Conservation (phyloP, 176 grass and related monocot species). For the Aegilops bicornis region DNA sequence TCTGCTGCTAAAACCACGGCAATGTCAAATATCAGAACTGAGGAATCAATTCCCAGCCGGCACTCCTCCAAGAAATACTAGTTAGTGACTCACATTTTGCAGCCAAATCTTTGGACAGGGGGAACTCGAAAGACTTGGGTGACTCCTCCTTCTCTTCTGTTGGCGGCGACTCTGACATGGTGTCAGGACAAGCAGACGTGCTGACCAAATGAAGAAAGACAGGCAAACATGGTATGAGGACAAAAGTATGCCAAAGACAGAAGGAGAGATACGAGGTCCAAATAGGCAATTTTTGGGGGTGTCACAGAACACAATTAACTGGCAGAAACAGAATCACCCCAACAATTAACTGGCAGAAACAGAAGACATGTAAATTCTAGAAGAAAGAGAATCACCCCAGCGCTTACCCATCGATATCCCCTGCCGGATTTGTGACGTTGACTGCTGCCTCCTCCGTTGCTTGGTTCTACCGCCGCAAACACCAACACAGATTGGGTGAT, state of each 20-base stretch:
- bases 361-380: neutral
- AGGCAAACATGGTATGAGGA: neutral
- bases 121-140: slow-evolving; percentile 45
- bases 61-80: neutral
- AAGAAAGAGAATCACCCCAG: neutral
- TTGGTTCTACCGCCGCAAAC: slow-evolving; percentile 26
- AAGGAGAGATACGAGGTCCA: neutral
- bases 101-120: neutral
- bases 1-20: slow-evolving; percentile 22
- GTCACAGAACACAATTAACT: neutral
- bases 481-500: neutral
- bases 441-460: slow-evolving; percentile 12
- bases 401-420: slow-evolving; percentile 20
- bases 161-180: neutral
- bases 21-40: neutral
- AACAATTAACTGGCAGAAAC: neutral
- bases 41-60: neutral
- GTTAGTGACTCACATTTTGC: slow-evolving; percentile 34
- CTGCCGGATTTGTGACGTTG: neutral
- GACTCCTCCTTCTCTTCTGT: slow-evolving; percentile 5
- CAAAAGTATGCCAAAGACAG: neutral
- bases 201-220: slow-evolving; percentile 25
- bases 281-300: slow-evolving; percentile 36
- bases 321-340: neutral
- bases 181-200: neutral